Evolutionary conservation across 1,284 basidiomycete species (phyloP), one percentile per base, ranked within the genome.

Genomic region (Ceratobasidium theobromae): DNA sequence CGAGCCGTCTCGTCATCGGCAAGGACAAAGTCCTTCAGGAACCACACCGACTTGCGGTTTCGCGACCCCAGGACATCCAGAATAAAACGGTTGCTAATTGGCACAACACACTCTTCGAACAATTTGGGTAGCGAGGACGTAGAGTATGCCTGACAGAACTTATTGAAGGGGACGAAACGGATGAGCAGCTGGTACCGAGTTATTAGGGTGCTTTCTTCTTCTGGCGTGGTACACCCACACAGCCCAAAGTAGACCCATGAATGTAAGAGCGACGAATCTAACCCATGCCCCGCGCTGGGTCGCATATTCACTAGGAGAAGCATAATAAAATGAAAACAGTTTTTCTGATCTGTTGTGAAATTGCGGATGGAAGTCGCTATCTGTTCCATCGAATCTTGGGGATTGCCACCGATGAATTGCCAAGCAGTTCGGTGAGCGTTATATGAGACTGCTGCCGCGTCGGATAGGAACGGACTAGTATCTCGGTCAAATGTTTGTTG

Each of bases 21-120:
- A 14, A 71, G 25, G 30, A 76, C 69, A 51, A 73, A 76, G 33
- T 74, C 72, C 69, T 79, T 80, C 28, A 80, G 72, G 30, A 72
- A 12, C 79, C 79, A 80, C 21, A 79, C 78, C 0, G 78, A 77
- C 53, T 75, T 74, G 6, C 9, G 3, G 8, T 71, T 70, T 1
- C 70, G 69, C n/a, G 53, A 41, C 0, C 40, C 51, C 46, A 79
- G 68, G 12, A 76, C 70, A 23, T 76, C 75, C 11, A 69, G 66
- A 49, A 79, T 71, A 43, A 72, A 65, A 40, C 21, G 45, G 16
- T 68, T 14, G 68, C 62, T 2, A 40, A 53, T 12, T 11, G 45
- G 28, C 38, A 72, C 38, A 3, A 69, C 70, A 21, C 74, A 69
- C 12, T 35, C 53, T 16, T 71, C 66, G 51, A 77, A 70, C 21